Evolutionary conservation across 441 rosid species (phyloP).

Genomic region (Populus tomentosa): DNA sequence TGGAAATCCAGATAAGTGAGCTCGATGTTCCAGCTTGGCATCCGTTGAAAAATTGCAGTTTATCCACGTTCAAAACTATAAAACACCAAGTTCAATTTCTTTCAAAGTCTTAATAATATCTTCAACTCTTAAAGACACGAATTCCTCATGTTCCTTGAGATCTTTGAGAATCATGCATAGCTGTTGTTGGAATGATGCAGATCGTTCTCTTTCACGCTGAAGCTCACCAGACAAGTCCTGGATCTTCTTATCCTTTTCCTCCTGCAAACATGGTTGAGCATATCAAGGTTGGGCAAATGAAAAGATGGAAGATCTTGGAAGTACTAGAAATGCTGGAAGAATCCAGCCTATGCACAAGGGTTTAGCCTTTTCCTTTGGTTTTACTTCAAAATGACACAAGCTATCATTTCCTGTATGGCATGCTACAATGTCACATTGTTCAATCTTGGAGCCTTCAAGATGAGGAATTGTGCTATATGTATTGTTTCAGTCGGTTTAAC

Average conservation of each 20-base stretch:
- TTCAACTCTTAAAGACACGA: conserved; percentile 34
- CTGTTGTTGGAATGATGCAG: conserved; percentile 26
- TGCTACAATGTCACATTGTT: not conserved
- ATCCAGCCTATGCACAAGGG: not conserved
- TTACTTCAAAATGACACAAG: not conserved
- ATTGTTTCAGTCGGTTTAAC: not conserved
- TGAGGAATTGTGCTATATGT: not conserved
- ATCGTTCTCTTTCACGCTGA: conserved; percentile 25
- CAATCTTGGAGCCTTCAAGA: not conserved
- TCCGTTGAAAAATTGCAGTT: not conserved
- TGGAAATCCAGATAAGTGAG: not conserved
- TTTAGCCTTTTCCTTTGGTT: not conserved
- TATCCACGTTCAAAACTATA: not conserved
- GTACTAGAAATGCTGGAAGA: not conserved
- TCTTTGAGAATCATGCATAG: conserved; percentile 27
- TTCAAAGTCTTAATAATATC: conserved; percentile 33
- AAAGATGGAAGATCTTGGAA: not conserved
- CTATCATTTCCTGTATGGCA: not conserved
- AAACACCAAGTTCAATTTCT: conserved; percentile 26
- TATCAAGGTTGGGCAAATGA: not conserved
- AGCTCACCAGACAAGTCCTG: conserved; percentile 32
- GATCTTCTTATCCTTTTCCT: conserved; percentile 37
- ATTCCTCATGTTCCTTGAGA: conserved; percentile 32
- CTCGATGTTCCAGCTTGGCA: not conserved
- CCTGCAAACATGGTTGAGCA: conserved; percentile 18